Percentiles rank a stretch among this genome's conserved stretches.
Conservation (phyloP, 2,329 filamentous ascomycete genomes). For the Penicillium sp. region DNA sequence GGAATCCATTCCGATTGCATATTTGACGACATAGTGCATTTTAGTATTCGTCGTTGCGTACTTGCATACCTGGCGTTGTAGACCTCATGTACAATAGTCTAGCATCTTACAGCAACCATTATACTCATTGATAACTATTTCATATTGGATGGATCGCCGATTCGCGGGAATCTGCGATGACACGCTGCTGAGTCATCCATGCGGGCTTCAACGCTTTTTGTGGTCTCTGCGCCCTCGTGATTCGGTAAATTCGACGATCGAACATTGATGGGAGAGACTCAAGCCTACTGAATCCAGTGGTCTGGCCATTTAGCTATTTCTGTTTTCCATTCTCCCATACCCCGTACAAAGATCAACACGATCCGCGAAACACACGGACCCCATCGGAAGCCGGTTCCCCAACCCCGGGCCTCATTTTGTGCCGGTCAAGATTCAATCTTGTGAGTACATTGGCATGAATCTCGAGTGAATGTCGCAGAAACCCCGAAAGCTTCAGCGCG, state of each 20-base stretch:
- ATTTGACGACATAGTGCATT: background rate
- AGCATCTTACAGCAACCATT: background rate
- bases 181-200: background rate
- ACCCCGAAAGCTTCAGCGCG: slow-evolving; percentile 27
- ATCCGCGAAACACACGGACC: background rate
- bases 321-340: background rate
- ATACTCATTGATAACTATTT: background rate
- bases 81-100: background rate
- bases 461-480: slow-evolving; percentile 24
- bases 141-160: background rate
- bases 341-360: background rate
- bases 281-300: background rate
- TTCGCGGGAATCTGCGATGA: background rate
- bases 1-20: background rate
- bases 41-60: background rate
- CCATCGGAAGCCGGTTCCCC: background rate
- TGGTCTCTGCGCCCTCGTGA: background rate
- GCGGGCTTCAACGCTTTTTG: background rate
- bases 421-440: background rate
- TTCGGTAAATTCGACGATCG: background rate
- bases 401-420: slow-evolving; percentile 3
- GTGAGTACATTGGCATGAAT: slow-evolving; percentile 8
- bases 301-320: background rate
- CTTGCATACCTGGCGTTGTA: background rate
- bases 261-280: background rate